phyloP scores from a whole-genome alignment of 345 rosid species.

The Clarkia xantiana region DNA sequence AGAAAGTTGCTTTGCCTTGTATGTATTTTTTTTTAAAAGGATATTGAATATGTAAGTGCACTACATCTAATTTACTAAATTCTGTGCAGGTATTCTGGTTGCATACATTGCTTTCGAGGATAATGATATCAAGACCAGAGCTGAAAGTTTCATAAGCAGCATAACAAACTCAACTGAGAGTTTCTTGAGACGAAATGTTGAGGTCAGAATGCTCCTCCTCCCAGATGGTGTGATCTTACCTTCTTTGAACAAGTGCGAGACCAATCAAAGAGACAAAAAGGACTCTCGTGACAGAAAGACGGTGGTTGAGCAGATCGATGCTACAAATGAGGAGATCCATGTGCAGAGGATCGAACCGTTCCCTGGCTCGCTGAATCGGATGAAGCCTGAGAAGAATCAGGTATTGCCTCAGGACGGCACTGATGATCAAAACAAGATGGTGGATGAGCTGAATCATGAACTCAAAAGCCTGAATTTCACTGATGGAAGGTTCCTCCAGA shows the following conservation, averaged over 20 bases:
- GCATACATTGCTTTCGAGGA: slow-evolving; percentile 64
- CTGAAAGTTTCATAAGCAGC: slow-evolving; percentile 85
- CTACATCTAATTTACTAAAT: no score
- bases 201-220: slow-evolving; percentile 62
- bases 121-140: slow-evolving; percentile 58
- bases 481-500: slow-evolving; percentile 33
- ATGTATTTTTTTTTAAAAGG: no score
- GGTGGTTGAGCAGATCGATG: slow-evolving; percentile 21
- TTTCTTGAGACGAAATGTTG: slow-evolving; percentile 67
- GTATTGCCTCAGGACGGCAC: slow-evolving; percentile 71
- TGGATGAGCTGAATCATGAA: slow-evolving; percentile 50
- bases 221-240: slow-evolving; percentile 30
- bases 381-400: slow-evolving; percentile 85
- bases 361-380: slow-evolving; percentile 36
- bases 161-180: slow-evolving; percentile 84
- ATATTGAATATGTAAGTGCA: no score
- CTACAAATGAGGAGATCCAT: slow-evolving; percentile 36
- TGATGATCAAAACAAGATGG: slow-evolving; percentile 46
- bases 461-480: slow-evolving; percentile 49
- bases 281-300: slow-evolving; percentile 8
- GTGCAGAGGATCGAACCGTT: slow-evolving; percentile 89
- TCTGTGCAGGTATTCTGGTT: slow-evolving; percentile 48
- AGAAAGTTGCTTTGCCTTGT: no score
- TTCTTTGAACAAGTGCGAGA: slow-evolving; percentile 17
- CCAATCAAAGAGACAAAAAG: slow-evolving; percentile 24